These are phyloP conservation scores for Cladophialophora chaetospira DNA, from an alignment of 2,329 filamentous ascomycete species.

Conservation along the genomic window DNA sequence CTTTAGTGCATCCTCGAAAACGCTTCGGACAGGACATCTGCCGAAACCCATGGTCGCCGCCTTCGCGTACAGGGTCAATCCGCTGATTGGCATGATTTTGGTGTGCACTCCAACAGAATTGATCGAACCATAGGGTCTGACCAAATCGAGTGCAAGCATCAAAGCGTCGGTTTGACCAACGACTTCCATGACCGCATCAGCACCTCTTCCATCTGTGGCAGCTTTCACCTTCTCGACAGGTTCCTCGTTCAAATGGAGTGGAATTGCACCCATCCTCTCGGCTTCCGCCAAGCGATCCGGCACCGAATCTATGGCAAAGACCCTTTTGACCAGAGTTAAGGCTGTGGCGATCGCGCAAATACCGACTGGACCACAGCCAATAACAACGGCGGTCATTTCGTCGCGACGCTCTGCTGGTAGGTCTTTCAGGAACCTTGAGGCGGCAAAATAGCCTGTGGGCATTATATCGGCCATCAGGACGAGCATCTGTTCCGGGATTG, in stretches of 20 bases:
- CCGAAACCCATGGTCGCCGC: constrained; percentile 67
- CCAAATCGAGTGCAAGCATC: constrained; percentile 19
- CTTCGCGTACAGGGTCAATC: constrained; percentile 14
- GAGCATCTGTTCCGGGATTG: background rate
- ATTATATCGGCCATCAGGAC: constrained; percentile 29
- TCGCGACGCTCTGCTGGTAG: background rate
- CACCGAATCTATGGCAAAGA: constrained; percentile 61
- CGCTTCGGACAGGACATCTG: constrained; percentile 70
- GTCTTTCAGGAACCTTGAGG: constrained; percentile 20
- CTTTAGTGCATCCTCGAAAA: constrained; percentile 66
- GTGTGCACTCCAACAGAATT: constrained; percentile 24
- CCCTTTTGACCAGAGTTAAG: constrained; percentile 45
- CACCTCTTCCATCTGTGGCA: constrained; percentile 63
- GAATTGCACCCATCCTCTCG: constrained; percentile 61
- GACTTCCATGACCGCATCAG: constrained; percentile 54
- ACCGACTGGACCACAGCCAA: constrained; percentile 65
- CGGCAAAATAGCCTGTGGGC: constrained; percentile 26
- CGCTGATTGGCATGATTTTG: constrained; percentile 16
- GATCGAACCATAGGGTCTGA: constrained; percentile 17
- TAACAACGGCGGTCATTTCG: background rate
- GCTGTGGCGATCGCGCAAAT: constrained; percentile 69
- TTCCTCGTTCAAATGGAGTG: constrained; percentile 63
- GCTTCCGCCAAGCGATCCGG: constrained; percentile 60
- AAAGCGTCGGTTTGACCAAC: constrained; percentile 18
- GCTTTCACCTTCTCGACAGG: constrained; percentile 58